Evolutionary conservation across 345 rosid species (phyloP), one percentile per base, ranked within the genome.

Genomic region (Eutrema heterophyllum): DNA sequence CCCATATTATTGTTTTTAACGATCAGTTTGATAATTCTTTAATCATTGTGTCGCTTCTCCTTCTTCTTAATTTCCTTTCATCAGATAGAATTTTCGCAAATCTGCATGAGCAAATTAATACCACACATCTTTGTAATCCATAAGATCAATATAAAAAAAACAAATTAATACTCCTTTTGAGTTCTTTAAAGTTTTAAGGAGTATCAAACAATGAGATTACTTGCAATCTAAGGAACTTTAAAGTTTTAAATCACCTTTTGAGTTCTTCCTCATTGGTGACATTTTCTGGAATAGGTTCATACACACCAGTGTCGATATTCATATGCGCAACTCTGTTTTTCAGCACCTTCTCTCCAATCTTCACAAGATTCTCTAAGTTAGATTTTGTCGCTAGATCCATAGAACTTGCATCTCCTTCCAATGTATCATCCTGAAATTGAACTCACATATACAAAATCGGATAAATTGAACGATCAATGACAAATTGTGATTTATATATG

Each of bases 191-290:
- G n/a, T n/a, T n/a, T n/a, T n/a, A n/a, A n/a, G n/a, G n/a, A n/a
- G n/a, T n/a, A 30, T 30, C 41, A 9, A 38, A 38, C 41, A 38
- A 10, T 10, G 41, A 38, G 12, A 10, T 38, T 38, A 11, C 41
- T 38, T 38, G 41, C 11, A 11, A 38, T 9, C 41, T 11, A 38
- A 38, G 41, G 9, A 38, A 9, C 56, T 1, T 4, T 15, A 4
- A 13, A 30, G 16, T 24, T 29, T 7, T 14, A 13, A 9, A 56
- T 35, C 18, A 57, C 62, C 62, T 57, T 36, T 57, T 35, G 44
- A 57, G 86, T 9, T 88, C 86, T 72, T 88, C 81, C 29, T 80
- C 85, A 14, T 89, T 81, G 43, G 91, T 85, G 46, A 73, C 73
- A 43, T 80, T 84, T 61, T 76, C 73, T 65, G 80, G 62, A 33